Conservation (phyloP, 305 asterid species). For the Lippia alba region DNA sequence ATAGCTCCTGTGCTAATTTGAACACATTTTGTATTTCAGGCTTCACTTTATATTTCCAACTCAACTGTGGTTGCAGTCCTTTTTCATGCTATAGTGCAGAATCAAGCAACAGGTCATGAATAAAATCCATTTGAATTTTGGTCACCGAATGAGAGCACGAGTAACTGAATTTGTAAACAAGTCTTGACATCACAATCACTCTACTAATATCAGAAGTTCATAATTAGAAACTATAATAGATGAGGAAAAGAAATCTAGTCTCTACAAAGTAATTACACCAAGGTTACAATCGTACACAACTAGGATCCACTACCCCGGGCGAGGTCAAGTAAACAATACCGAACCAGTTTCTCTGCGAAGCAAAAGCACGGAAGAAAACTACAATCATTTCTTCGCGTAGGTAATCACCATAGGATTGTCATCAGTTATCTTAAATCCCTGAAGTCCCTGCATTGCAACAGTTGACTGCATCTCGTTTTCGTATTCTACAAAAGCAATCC, state of each 20-base stretch:
- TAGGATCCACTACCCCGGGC: constrained; percentile 1
- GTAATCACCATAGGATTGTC: constrained; percentile 87
- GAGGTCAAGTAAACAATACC: not conserved
- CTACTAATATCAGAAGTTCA: not conserved
- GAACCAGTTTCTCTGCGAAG: constrained; percentile 13
- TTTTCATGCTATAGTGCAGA: too few relatives aligned
- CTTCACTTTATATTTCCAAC: too few relatives aligned
- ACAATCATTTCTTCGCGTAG: constrained; percentile 80
- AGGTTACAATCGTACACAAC: constrained; percentile 40
- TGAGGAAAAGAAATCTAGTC: constrained; percentile 5
- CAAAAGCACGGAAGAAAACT: not conserved
- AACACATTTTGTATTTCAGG: not conserved
- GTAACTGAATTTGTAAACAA: not conserved
- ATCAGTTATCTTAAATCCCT: constrained; percentile 79
- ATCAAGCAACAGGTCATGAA: too few relatives aligned
- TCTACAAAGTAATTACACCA: constrained; percentile 47
- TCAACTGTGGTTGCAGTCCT: too few relatives aligned
- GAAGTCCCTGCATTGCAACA: constrained; percentile 89
- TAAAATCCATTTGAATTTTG: too few relatives aligned
- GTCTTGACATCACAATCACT: not conserved
- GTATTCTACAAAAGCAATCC: constrained; percentile 92
- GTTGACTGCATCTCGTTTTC: constrained; percentile 95
- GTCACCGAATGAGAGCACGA: not conserved
- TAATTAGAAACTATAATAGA: constrained; percentile 7
- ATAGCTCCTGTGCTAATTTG: not conserved